Evolutionary conservation across 139 green algal genomes (phyloP), one percentile per base, ranked within the genome.

Genomic region (Chara braunii): DNA sequence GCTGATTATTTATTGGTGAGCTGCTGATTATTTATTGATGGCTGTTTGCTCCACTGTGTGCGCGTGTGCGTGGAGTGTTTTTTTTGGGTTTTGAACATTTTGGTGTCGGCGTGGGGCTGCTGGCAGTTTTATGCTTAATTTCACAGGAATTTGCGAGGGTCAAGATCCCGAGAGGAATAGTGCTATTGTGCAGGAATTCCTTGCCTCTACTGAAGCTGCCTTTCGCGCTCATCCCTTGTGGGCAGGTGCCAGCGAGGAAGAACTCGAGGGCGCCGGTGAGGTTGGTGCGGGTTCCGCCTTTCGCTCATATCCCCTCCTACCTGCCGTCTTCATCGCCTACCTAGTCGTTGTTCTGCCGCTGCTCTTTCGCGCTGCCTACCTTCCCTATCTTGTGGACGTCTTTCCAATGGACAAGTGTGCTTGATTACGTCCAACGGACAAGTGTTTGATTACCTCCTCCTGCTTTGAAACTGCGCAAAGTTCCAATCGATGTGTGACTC

Each of bases 151-250:
- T n/a, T n/a, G n/a, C 18, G 35, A 11, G 31, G 28, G 30, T 14
- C 34, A 31, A 1, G 57, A 79, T n/a, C 14, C 78, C 1, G 55
- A 72, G 7, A 31, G n/a, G 4, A 58, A 83, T 57, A 37, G 40
- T 32, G 11, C 18, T 7, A 50, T 29, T 14, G 44, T 79, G 31
- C 83, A 95, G 84, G 70, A 79, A 3, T 98, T 97, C 64, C 51
- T 96, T 33, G 37, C 56, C 2, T 60, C 73, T 29, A 90, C 84
- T 60, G 90, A 96, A 67, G 45, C 37, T 1, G 58, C 74, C 0
- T 95, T 97, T 57, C 68, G 64, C 6, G 26, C 57, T 12, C 90
- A 98, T 61, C 84, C 87, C 2, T 68, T 95, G 52, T 98, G 89
- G 86, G 65, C 69, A 2, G 83, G 78, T 22, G 68, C 66, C 23